A percentile compares a stretch with the other conserved stretches of the same genome.
phyloP scores from a whole-genome alignment of 139 green algal genomes.

The Tetraselmis striata region DNA sequence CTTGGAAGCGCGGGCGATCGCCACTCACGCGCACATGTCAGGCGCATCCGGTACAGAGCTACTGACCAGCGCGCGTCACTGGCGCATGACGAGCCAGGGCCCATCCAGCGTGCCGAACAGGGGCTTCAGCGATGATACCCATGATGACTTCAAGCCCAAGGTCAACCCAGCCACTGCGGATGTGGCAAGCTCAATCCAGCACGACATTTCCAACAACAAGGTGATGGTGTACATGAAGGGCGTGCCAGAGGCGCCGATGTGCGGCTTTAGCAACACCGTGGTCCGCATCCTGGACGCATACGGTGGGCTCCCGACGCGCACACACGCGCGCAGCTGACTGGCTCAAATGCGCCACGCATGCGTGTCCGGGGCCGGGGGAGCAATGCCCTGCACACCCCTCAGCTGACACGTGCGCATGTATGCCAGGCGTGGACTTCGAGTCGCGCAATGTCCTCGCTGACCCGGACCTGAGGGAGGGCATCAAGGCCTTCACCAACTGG shows the following conservation, averaged over 20 bases:
- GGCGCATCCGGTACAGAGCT: too few relatives aligned
- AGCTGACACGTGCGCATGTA: not conserved
- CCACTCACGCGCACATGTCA: too few relatives aligned
- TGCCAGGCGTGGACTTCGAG: constrained; percentile 72
- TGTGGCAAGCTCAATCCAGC: constrained; percentile 47
- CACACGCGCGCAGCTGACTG: too few relatives aligned
- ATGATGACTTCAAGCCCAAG: constrained; percentile 88
- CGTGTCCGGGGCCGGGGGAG: not conserved
- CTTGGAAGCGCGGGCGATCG: too few relatives aligned
- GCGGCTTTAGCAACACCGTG: constrained; percentile 89
- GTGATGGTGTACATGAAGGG: constrained; percentile 97
- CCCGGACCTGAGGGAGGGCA: constrained; percentile 70
- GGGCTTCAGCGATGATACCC: constrained; percentile 41
- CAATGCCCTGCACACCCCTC: not conserved
- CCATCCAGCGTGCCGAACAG: too few relatives aligned
- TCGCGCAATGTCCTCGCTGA: constrained; percentile 84
- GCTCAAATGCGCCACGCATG: not conserved
- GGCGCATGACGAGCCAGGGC: too few relatives aligned
- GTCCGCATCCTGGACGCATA: constrained; percentile 81
- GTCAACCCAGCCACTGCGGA: constrained; percentile 34
- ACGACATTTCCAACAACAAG: constrained; percentile 63
- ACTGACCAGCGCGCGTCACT: too few relatives aligned
- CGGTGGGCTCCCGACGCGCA: too few relatives aligned
- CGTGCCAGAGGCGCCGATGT: constrained; percentile 67
- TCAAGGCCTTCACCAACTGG: constrained; percentile 92